Percentiles rank a stretch among this genome's conserved stretches.
These are phyloP conservation scores for Boletus sp. DNA, from an alignment of 768 basidiomycete species.

Conservation along the genomic window DNA sequence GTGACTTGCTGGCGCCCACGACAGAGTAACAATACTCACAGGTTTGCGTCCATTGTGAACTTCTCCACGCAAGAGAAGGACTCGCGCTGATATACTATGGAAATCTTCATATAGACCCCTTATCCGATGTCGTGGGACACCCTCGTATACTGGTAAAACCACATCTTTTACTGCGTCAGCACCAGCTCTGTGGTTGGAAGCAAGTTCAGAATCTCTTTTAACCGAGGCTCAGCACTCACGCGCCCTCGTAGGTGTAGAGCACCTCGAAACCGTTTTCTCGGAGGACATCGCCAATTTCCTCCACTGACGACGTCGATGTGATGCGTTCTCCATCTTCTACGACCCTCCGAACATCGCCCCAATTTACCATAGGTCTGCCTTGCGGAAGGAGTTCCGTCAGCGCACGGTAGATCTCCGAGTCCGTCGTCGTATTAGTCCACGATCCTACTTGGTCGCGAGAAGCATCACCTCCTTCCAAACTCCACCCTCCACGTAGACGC, in stretches of 20 bases:
- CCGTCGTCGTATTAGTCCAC: slow-evolving; percentile 12
- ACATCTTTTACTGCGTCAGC: slow-evolving; percentile 40
- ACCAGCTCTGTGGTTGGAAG: slow-evolving; percentile 29
- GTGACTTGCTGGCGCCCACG: not conserved
- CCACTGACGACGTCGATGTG: slow-evolving; percentile 21
- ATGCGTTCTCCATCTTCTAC: slow-evolving; percentile 22
- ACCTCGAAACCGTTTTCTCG: slow-evolving; percentile 39
- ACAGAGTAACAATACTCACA: slow-evolving; percentile 17
- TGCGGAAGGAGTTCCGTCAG: slow-evolving; percentile 11
- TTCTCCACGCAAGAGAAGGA: slow-evolving; percentile 41
- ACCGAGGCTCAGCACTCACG: slow-evolving; percentile 30
- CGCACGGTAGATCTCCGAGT: slow-evolving; percentile 18
- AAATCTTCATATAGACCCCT: slow-evolving; percentile 41
- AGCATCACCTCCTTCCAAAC: slow-evolving; percentile 9
- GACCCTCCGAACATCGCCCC: slow-evolving; percentile 21
- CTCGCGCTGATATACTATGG: slow-evolving; percentile 28
- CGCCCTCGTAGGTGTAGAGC: slow-evolving; percentile 39
- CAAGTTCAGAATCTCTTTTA: not conserved
- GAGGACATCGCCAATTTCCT: slow-evolving; percentile 32
- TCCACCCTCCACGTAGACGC: slow-evolving; percentile 33
- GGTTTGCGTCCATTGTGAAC: slow-evolving; percentile 38
- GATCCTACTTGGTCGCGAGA: slow-evolving; percentile 18
- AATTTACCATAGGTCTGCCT: slow-evolving; percentile 21
- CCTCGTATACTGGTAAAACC: slow-evolving; percentile 32
- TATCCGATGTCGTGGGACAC: slow-evolving; percentile 31